Base-by-base conservation (phyloP, 495 filamentous ascomycete species). In the Annulohypoxylon moriforme region DNA sequence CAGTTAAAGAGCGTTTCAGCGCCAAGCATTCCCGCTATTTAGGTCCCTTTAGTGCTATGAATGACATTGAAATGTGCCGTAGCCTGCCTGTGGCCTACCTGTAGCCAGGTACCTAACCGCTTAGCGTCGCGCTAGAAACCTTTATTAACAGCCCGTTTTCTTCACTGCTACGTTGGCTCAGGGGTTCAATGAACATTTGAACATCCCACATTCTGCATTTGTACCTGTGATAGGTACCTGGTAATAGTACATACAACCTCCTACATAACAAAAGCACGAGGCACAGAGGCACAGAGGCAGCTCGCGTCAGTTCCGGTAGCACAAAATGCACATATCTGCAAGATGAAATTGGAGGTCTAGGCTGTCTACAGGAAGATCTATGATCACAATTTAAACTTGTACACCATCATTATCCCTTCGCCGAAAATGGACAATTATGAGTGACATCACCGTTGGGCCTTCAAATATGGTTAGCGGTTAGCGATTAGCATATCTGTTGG, bases 371-470 rank as follows among this genome's bases (percentile, higher is more conserved):
- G 1, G 40, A 68, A 68, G 29, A 64, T 72, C 59, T 72, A 72
- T 68, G 46, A 68, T 72, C 63, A 50, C 29, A 72, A 72, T 64
- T 64, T 68, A 29, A 68, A 68, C 53, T 68, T 40, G 20, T 61
- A 44, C 65, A 62, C 36, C 62, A 53, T 46, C 58, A 55, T 72
- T 36, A 25, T 31, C 58, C 56, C 50, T 61, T 22, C 57, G 10
- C 44, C 25, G 46, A 10, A 50, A 64, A 20, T 52, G 59, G 27
- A 34, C 25, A 55, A 50, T 34, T 56, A 20, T 11, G 47, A n/a
- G 53, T 68, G 64, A 72, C 69, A 72, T 64, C 64, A 68, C 53
- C 13, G 14, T 18, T 27, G 9, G 20, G 1, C 44, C 31, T 33
- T 63, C 20, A 22, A 49, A 10, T 49, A 7, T 25, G 22, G 55